Evolutionary conservation across 495 filamentous ascomycete genomes (phyloP).

Genomic region (Mycothermus thermophilus): DNA sequence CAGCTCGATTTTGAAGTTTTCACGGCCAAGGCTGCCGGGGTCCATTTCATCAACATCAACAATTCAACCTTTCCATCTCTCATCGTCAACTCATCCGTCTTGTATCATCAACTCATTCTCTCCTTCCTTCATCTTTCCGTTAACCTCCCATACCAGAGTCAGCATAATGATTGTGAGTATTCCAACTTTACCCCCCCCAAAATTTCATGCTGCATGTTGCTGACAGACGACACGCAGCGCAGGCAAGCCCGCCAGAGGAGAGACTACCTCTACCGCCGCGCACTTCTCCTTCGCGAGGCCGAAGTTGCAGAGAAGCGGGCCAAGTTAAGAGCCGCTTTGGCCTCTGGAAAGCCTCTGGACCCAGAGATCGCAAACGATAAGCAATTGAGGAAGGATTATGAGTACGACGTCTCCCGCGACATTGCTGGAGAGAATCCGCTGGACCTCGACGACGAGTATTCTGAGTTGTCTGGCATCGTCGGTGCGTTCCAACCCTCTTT

Average conservation of each 20-base stretch:
- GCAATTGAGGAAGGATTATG: constrained; percentile 71
- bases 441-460: constrained; percentile 77
- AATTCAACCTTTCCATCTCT: too few species aligned
- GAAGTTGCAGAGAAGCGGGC: constrained; percentile 84
- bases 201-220: background rate
- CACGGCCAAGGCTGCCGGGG: too few species aligned
- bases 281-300: constrained; percentile 63
- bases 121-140: background rate
- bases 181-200: too few species aligned
- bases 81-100: too few species aligned
- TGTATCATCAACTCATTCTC: background rate
- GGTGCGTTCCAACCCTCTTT: constrained; percentile 3
- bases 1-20: constrained; percentile 3
- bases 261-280: constrained; percentile 82
- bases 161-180: constrained; percentile 3
- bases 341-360: constrained; percentile 67
- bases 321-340: constrained; percentile 72
- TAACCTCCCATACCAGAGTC: background rate
- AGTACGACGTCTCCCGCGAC: constrained; percentile 76
- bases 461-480: constrained; percentile 20
- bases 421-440: constrained; percentile 46
- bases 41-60: too few species aligned
- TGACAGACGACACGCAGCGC: constrained; percentile 30
- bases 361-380: constrained; percentile 83
- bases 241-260: constrained; percentile 75